A percentile compares a stretch with the other conserved stretches of the same genome.
phyloP scores from a whole-genome alignment of 148 eudicot genomes.

The Fallopia convolvulus region DNA sequence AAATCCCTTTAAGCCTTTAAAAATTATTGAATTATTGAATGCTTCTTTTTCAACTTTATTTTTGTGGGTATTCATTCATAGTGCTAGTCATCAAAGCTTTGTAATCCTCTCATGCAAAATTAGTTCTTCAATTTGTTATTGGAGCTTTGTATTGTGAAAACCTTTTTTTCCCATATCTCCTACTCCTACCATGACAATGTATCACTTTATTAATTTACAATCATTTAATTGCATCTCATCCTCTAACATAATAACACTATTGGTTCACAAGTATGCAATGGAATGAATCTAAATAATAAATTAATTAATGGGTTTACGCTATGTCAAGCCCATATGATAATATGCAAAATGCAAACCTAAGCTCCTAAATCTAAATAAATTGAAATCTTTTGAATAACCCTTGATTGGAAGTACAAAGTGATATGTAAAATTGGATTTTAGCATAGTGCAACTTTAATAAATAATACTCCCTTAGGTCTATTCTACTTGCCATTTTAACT shows the following conservation, averaged over 20 bases:
- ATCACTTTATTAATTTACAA: not conserved
- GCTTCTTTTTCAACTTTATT: constrained; percentile 7
- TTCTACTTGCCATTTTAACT: no score
- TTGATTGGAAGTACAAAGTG: no score
- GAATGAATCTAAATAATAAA: not conserved
- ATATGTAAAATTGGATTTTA: no score
- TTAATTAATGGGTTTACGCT: no score
- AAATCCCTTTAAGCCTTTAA: not conserved
- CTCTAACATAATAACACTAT: not conserved
- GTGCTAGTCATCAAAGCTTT: constrained; percentile 9
- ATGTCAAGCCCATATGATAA: no score
- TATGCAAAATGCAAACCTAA: no score
- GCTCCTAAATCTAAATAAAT: no score
- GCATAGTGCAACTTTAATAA: no score
- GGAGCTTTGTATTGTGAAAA: not conserved
- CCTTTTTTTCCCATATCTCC: not conserved
- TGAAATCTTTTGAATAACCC: no score
- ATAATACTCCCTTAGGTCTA: no score
- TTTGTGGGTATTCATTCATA: not conserved
- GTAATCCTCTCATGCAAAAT: constrained; percentile 5
- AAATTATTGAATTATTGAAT: not conserved
- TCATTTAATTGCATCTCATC: not conserved
- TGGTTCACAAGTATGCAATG: not conserved
- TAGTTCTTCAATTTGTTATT: not conserved
- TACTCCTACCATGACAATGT: not conserved